Base-by-base conservation (phyloP, 352 stramenopile genomes). In the Phytophthora palmivora region DNA sequence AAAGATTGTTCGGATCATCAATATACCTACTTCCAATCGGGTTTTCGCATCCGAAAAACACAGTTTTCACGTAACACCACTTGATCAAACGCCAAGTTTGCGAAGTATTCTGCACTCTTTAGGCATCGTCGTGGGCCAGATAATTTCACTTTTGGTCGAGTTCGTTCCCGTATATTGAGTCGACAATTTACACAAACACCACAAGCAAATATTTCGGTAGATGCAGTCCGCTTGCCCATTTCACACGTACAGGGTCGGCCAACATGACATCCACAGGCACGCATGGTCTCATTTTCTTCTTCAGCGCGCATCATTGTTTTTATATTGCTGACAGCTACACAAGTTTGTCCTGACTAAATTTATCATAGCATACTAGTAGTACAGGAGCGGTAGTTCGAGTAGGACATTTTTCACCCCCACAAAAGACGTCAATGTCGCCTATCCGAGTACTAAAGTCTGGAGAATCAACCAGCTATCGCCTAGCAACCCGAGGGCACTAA, bases 181-280 rank as follows among this genome's bases (percentile, higher is more conserved):
- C 70, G 76, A 33, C 82, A 91, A 54, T 88, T 89, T 44, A 80
- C 56, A 63, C 82, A 89, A 42, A 74, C 48, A 6, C 78, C 80
- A 33, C 82, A 91, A 10, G 59, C 63, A 36, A 70, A 84, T 0
- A 15, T 12, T 26, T 42, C 38, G 1, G 14, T 18, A 6, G 38
- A 45, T 26, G 12, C 26, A 28, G 15, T 19, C 1, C 41, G 48
- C 14, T 16, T 51, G 6, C 33, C 65, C 80, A 89, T 88, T 52
- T 84, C 79, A 22, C 82, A 91, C 19, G 70, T 78, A 22, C 82
- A 89, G 2, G 82, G 80, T 2, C 82, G 76, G 0, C 82, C 82
- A 34, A 56, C 63, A 33, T 86, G 82, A 28, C 82, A 91, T 11
- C 82, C 82, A 30, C 82, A 91, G 37, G 58, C 45, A 28, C 74